Conservation (phyloP, 2,329 filamentous ascomycete species). For the Penicillium corylophilum region DNA sequence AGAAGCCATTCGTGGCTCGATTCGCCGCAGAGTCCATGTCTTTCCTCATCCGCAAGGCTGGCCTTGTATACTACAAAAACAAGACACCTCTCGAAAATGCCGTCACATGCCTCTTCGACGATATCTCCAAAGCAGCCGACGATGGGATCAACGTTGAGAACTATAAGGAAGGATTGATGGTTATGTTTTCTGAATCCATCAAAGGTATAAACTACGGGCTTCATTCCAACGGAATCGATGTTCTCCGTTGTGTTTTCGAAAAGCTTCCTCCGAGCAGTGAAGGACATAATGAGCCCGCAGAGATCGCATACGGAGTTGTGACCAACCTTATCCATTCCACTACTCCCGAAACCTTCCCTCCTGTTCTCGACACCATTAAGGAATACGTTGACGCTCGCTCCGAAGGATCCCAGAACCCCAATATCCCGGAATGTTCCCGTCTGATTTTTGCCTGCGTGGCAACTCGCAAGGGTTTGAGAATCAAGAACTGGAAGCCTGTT, state of each 20-base stretch:
- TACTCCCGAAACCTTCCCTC: slow-evolving; percentile 68
- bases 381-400: slow-evolving; percentile 45
- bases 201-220: slow-evolving; percentile 60
- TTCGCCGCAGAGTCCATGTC: slow-evolving; percentile 95
- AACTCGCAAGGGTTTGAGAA: slow-evolving; percentile 75
- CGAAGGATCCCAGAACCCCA: slow-evolving; percentile 38
- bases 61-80: slow-evolving; percentile 72
- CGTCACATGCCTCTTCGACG: slow-evolving; percentile 68
- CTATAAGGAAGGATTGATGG: slow-evolving; percentile 88
- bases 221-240: slow-evolving; percentile 57
- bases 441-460: slow-evolving; percentile 63
- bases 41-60: slow-evolving; percentile 88
- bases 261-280: slow-evolving; percentile 31
- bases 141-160: slow-evolving; percentile 46
- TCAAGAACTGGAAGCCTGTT: slow-evolving; percentile 69
- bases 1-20: slow-evolving; percentile 81
- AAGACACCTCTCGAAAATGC: slow-evolving; percentile 66
- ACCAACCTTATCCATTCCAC: slow-evolving; percentile 83
- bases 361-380: slow-evolving; percentile 63
- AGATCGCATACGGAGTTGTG: slow-evolving; percentile 72
- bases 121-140: slow-evolving; percentile 52
- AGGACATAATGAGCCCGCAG: slow-evolving; percentile 33
- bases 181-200: slow-evolving; percentile 80
- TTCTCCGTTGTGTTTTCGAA: slow-evolving; percentile 53
- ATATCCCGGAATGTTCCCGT: slow-evolving; percentile 41